Evolutionary conservation across 2,329 filamentous ascomycete species (phyloP).

Genomic region (Colletotrichum sp.): DNA sequence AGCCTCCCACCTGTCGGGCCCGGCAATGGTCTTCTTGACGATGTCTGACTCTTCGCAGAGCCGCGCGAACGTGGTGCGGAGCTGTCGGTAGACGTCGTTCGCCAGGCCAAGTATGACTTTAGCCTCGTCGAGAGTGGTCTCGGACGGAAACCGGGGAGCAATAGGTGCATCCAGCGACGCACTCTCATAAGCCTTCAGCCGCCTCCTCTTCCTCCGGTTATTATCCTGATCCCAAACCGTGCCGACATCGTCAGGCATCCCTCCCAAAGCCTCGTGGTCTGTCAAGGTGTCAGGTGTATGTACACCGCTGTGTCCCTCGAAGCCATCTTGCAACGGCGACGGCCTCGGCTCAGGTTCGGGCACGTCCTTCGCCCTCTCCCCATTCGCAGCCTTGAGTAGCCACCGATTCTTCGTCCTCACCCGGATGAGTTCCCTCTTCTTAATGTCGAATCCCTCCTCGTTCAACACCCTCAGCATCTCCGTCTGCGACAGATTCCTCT

Average conservation of each 20-base stretch:
- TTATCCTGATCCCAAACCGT: background rate
- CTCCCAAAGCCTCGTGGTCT: slow-evolving; percentile 3
- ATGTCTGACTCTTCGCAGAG: slow-evolving; percentile 74
- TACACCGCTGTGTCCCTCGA: background rate
- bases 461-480: slow-evolving; percentile 76
- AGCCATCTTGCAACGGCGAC: background rate
- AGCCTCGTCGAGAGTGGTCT: slow-evolving; percentile 81
- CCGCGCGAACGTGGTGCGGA: slow-evolving; percentile 70
- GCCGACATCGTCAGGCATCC: background rate
- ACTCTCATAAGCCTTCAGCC: slow-evolving; percentile 20
- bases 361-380: slow-evolving; percentile 49
- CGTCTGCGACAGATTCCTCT: slow-evolving; percentile 71
- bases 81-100: slow-evolving; percentile 63
- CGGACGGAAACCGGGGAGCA: slow-evolving; percentile 78
- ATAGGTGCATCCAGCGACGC: slow-evolving; percentile 71
- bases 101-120: slow-evolving; percentile 72
- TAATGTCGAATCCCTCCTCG: slow-evolving; percentile 75
- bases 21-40: slow-evolving; percentile 77
- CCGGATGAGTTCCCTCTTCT: slow-evolving; percentile 72
- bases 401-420: slow-evolving; percentile 73
- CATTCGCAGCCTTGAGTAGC: slow-evolving; percentile 67
- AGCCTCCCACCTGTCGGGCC: slow-evolving; percentile 74
- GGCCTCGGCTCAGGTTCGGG: background rate
- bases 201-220: slow-evolving; percentile 18
- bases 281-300: slow-evolving; percentile 9